These are phyloP conservation scores for Lodderomyces jiufengensis DNA, from an alignment of 1,139 yeast genomes.

Conservation along the genomic window DNA sequence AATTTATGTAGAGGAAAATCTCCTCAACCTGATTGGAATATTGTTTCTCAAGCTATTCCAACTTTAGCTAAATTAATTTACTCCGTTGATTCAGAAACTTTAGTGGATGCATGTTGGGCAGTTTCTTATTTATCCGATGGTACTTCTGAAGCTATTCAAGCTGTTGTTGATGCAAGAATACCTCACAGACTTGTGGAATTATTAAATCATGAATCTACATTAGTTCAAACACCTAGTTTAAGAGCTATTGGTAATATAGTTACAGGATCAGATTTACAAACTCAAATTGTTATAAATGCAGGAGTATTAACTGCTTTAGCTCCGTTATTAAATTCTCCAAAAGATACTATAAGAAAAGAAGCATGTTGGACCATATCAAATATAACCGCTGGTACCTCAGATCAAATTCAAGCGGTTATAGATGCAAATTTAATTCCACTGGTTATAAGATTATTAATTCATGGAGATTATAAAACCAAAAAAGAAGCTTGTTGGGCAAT, in stretches of 20 bases:
- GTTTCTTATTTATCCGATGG: constrained; percentile 94
- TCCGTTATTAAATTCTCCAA: constrained; percentile 75
- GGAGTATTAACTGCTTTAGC: constrained; percentile 87
- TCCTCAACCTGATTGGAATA: constrained; percentile 94
- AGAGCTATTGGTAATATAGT: constrained; percentile 98
- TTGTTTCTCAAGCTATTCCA: constrained; percentile 85
- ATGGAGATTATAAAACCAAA: constrained; percentile 92
- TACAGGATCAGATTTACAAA: constrained; percentile 93
- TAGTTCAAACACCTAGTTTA: constrained; percentile 94
- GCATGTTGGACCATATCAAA: constrained; percentile 99
- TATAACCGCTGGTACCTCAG: constrained; percentile 94
- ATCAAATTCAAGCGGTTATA: constrained; percentile 94
- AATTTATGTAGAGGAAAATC: constrained; percentile 94
- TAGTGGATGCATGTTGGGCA: constrained; percentile 99
- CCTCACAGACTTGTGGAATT: constrained; percentile 93
- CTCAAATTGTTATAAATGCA: constrained; percentile 90
- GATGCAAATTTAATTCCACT: constrained; percentile 94
- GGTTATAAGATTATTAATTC: constrained; percentile 71
- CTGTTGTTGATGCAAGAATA: constrained; percentile 93
- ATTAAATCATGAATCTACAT: constrained; percentile 74
- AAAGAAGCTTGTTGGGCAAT: constrained; percentile 99
- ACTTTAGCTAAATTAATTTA: constrained; percentile 87
- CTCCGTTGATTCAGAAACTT: constrained; percentile 86
- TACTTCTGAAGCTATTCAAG: constrained; percentile 87
- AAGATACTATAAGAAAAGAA: constrained; percentile 92